Base-by-base conservation (phyloP, 345 rosid species). In the Salix arbutifolia region DNA sequence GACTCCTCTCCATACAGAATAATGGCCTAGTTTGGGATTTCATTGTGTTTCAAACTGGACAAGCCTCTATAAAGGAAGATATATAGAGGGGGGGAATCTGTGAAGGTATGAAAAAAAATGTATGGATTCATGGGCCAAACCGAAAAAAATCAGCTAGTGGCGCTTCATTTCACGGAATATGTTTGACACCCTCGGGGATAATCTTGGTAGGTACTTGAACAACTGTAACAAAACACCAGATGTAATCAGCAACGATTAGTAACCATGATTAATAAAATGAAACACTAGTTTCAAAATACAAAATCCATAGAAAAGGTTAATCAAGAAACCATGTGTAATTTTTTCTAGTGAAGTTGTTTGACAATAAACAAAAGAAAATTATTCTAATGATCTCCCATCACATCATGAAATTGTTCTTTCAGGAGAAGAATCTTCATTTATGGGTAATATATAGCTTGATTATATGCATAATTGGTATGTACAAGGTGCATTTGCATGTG, bases 101-200 rank as follows among this genome's bases (percentile, higher is more conserved):
- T 40, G 9, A 3, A 52, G 58, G 58, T 52, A 52, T n/a, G 58
- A 18, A 52, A 52, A 52, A 52, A 52, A 52, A 52, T 52, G 58
- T 6, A 52, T 18, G 58, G n/a, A 52, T 52, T 52, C 23, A 0
- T 19, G 9, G 58, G 8, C 9, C 58, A 31, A 21, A 52, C 65
- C n/a, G 6, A 21, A 84, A 70, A 73, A 71, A 73, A 68, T 73
- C 31, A 35, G 19, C 86, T 88, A 92, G 81, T 92, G 98, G 12
- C 94, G 92, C 85, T 82, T 87, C 96, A 94, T 91, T 85, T 92
- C 94, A 44, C 19, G 83, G 84, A 92, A 87, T 70, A 94, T 90
- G 85, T 84, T 91, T 48, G 97, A 76, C 75, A 94, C 98, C 85
- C 66, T 83, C 0, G 93, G 94, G 37, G 97, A 91, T 80, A 94